Base-by-base conservation (phyloP, 495 filamentous ascomycete genomes). In the Annulohypoxylon stygium region DNA sequence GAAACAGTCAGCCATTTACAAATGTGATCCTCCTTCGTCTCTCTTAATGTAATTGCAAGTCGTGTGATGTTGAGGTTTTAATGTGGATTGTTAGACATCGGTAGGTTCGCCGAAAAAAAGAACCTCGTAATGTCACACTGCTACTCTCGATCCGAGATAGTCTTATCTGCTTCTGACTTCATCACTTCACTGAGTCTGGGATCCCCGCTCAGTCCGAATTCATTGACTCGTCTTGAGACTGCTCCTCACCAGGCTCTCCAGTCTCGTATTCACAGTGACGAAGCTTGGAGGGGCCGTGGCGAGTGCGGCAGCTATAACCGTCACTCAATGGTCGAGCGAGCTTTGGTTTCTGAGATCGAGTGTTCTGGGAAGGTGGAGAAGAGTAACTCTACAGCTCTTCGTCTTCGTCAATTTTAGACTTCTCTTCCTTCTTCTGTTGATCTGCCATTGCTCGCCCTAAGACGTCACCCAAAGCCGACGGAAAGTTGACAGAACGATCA, bases 401-500 rank as follows among this genome's bases (percentile, higher is more conserved):
- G 68, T 86, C 85, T 25, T 83, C 79, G 48, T 83, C 79, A 43
- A 73, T 69, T 53, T 66, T 51, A 36, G 75, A 57, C 23, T 65
- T 62, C 41, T 68, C 57, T 73, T 80, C 70, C 33, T 76, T 76
- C 58, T 80, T 79, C 51, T 79, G 73, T 53, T 82, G 78, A 18
- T 78, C 78, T n/a, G 80, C 80, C 67, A 80, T 76, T 62, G 83
- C 81, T 71, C 83, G 83, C 26, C 81, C 81, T 57, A 85, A 76
- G 59, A 86, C 76, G 73, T 85, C 82, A 47, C 84, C 83, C 47
- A 86, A 73, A 12, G 79, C 82, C 0, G 81, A 70, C 20, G 83
- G 79, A 63, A 86, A 84, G 23, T 69, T 78, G 18, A 81, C 82
- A 20, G 88, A 82, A 25, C 86, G 78, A 69, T 85, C 81, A 43